A percentile compares a stretch with the other conserved stretches of the same genome.
Conservation (phyloP, 2,329 filamentous ascomycete genomes). For the Exophiala alcalophila region DNA sequence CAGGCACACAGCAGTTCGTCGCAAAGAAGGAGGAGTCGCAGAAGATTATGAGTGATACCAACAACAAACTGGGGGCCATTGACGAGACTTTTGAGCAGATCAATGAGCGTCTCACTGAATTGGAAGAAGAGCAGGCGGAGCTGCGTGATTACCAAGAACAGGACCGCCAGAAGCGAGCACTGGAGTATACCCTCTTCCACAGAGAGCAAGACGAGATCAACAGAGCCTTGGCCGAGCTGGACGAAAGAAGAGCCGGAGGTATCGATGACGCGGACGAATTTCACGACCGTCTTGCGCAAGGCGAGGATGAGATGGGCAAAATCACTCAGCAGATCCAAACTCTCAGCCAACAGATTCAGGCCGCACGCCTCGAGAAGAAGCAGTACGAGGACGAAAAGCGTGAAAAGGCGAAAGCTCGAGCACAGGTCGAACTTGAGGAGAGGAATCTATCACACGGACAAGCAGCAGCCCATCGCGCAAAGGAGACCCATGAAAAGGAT, state of each 20-base stretch:
- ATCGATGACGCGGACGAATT: slow-evolving; percentile 81
- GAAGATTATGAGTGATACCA: slow-evolving; percentile 96
- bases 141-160: slow-evolving; percentile 91
- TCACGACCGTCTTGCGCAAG: slow-evolving; percentile 69
- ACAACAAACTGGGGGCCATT: slow-evolving; percentile 90
- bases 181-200: slow-evolving; percentile 93
- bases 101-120: slow-evolving; percentile 79
- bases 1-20: slow-evolving; percentile 95
- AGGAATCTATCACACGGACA: slow-evolving; percentile 82
- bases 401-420: slow-evolving; percentile 73
- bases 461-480: slow-evolving; percentile 70
- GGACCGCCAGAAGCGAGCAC: slow-evolving; percentile 82
- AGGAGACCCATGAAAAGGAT: slow-evolving; percentile 67
- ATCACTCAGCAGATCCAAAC: slow-evolving; percentile 77
- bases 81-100: slow-evolving; percentile 90
- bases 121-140: slow-evolving; percentile 97
- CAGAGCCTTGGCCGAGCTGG: slow-evolving; percentile 74
- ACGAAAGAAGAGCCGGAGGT: slow-evolving; percentile 75
- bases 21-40: slow-evolving; percentile 83
- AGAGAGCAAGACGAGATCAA: slow-evolving; percentile 79
- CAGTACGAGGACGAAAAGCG: slow-evolving; percentile 88
- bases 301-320: slow-evolving; percentile 73
- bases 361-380: slow-evolving; percentile 77
- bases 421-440: slow-evolving; percentile 80
- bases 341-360: slow-evolving; percentile 76